Percentiles rank a stretch among this genome's conserved stretches.
These are phyloP conservation scores for Pseudopithomyces maydicus DNA, from an alignment of 2,329 filamentous ascomycete species.

Conservation along the genomic window DNA sequence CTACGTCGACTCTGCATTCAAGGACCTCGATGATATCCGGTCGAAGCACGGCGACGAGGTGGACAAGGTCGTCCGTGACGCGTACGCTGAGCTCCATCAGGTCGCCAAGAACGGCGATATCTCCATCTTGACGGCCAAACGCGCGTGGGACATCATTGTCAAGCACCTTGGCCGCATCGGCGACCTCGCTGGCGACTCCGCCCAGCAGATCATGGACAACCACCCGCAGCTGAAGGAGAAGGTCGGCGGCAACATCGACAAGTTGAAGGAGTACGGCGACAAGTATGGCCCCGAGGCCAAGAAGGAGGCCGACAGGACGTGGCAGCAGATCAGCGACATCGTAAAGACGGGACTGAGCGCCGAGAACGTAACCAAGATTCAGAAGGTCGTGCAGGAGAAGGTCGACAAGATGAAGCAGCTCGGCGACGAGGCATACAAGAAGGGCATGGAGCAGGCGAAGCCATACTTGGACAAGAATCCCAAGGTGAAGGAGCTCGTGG, in stretches of 20 bases:
- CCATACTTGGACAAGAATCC: conserved; percentile 77
- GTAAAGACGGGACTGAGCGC: conserved; percentile 65
- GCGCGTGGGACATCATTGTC: conserved; percentile 66
- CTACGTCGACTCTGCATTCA: conserved; percentile 72
- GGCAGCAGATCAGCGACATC: conserved; percentile 68
- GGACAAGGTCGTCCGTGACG: conserved; percentile 68
- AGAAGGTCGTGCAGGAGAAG: conserved; percentile 72
- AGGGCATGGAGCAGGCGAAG: conserved; percentile 72
- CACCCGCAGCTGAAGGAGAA: conserved; percentile 76
- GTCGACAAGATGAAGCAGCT: conserved; percentile 68
- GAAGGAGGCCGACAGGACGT: conserved; percentile 75
- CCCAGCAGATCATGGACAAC: conserved; percentile 70
- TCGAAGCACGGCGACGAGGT: conserved; percentile 72
- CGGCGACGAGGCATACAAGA: conserved; percentile 74
- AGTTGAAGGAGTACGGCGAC: conserved; percentile 72
- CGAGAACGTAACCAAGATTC: conserved; percentile 59
- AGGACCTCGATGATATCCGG: conserved; percentile 71
- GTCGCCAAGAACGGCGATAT: conserved; percentile 64
- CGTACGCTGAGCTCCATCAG: conserved; percentile 70
- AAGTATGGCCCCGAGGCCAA: conserved; percentile 76
- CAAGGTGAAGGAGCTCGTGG: conserved; percentile 73
- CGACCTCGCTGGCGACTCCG: conserved; percentile 66
- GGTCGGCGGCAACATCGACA: conserved; percentile 69
- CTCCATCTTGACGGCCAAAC: conserved; percentile 65
- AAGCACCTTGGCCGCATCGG: conserved; percentile 66